These are phyloP conservation scores for Saccharomycopsis hybrid DNA, from an alignment of 1,139 yeast species.

Conservation along the genomic window DNA sequence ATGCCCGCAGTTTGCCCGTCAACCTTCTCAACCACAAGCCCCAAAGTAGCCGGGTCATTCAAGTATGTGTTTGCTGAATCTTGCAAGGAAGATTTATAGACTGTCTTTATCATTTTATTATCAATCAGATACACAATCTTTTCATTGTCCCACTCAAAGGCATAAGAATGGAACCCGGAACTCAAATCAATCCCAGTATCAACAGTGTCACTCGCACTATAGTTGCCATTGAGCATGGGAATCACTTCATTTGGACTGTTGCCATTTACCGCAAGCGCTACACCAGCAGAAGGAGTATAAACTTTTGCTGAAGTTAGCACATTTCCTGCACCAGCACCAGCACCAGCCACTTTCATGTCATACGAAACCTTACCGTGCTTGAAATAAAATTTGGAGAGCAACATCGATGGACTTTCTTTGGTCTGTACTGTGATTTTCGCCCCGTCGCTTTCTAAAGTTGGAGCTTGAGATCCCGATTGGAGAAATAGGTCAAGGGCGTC, in stretches of 20 bases:
- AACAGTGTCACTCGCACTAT: background rate
- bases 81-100: background rate
- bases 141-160: constrained; percentile 3
- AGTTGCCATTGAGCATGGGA: constrained; percentile 5
- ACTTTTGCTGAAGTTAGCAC: constrained; percentile 4
- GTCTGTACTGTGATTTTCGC: background rate
- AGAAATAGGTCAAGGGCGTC: background rate
- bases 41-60: constrained; percentile 1
- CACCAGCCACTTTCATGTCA: background rate
- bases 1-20: background rate
- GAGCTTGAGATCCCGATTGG: no score
- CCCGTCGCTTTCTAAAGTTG: no score
- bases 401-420: background rate
- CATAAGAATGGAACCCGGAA: background rate
- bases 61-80: background rate
- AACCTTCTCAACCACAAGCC: background rate
- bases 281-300: constrained; percentile 1
- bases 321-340: background rate
- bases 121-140: background rate
- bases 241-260: background rate
- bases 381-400: constrained; percentile 4
- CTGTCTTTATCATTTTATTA: background rate
- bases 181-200: constrained; percentile 3
- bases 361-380: constrained; percentile 1
- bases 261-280: constrained; percentile 5